Base-by-base conservation (phyloP, 192 early-diverging fungal species). In the Rhizoclosmatium globosum region DNA sequence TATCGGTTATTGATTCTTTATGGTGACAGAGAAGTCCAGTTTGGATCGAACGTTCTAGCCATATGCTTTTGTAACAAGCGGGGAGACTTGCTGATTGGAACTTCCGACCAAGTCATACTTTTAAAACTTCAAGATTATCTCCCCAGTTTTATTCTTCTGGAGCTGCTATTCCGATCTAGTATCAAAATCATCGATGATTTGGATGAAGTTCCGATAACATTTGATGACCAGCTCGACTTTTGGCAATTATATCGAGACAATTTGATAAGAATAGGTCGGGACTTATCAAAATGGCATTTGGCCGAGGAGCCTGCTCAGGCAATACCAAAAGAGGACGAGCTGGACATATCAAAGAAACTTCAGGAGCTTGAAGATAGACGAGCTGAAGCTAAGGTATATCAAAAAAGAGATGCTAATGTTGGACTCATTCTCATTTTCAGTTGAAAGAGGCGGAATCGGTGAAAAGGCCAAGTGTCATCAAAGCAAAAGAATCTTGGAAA, bases 121-220 rank as follows among this genome's bases (percentile, higher is more conserved):
- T 81, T 89, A 2, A 78, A 79, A 21, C 17, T 88, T 3, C 83
- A 88, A 79, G 88, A 89, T 74, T 89, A 87, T 67, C 70, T 89
- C 4, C 87, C 88, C 21, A 39, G 41, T 6, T 67, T 74, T 39
- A 60, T 82, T 61, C 74, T 88, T 21, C 44, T 7, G 38, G 42
- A 88, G n/a, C 38, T 86, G 7, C 31, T 85, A 0, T 17, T 45
- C 23, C 44, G 45, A 9, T 60, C 48, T 21, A 68, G 47, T 23
- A 50, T 67, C 41, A 3, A 21, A 6, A 83, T 78, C 65, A 47
- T 53, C 3, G 87, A 88, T 50, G 88, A 89, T 61, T 23, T 70
- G 6, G 19, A 87, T 2, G 88, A 89, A 77, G 64, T 59, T 3
- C 80, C 88, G 4, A 60, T 53, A 15, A 77, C 59, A 11, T 89